Evolutionary conservation across 805 yeast species (phyloP).

Genomic region (Huiozyma naganishii): DNA sequence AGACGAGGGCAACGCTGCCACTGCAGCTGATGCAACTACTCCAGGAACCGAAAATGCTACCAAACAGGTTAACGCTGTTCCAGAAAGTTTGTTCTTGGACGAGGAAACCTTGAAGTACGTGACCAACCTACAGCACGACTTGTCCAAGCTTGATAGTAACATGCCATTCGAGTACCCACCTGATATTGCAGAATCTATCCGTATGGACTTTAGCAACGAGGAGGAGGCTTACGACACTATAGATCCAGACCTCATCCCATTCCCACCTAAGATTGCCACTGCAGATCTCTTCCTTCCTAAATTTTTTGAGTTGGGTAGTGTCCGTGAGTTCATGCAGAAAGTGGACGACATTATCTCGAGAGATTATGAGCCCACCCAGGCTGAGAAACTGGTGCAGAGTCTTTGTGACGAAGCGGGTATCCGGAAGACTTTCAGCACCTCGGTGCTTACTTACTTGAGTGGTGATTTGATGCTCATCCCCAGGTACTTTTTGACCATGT

Average conservation of each 20-base stretch:
- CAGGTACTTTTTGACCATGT: conserved; percentile 31
- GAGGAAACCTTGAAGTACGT: conserved; percentile 29
- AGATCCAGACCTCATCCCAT: conserved; percentile 22
- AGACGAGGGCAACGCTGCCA: not conserved
- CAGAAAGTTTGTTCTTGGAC: conserved; percentile 29
- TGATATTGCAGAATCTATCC: conserved; percentile 27
- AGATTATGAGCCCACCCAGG: conserved; percentile 33
- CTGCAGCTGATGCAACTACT: conserved; percentile 4
- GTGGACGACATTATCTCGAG: conserved; percentile 32
- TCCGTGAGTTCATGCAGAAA: conserved; percentile 26
- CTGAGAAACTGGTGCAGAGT: conserved; percentile 33
- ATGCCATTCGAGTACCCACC: conserved; percentile 26
- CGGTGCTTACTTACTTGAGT: conserved; percentile 33
- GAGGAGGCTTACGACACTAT: conserved; percentile 21
- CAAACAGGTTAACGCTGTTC: conserved; percentile 23
- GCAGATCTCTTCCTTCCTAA: conserved; percentile 25
- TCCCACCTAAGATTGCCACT: conserved; percentile 27
- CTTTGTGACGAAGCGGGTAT: conserved; percentile 34
- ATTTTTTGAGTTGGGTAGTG: conserved; percentile 22
- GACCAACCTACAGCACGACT: conserved; percentile 22
- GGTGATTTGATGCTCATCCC: conserved; percentile 36
- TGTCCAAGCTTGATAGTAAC: conserved; percentile 14
- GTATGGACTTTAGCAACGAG: conserved; percentile 24
- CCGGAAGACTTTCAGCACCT: conserved; percentile 33
- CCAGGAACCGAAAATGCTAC: conserved; percentile 18